These are phyloP conservation scores for Plasmodium cynomolgi DNA, from an alignment of 169 alveolate genomes.

Conservation along the genomic window DNA sequence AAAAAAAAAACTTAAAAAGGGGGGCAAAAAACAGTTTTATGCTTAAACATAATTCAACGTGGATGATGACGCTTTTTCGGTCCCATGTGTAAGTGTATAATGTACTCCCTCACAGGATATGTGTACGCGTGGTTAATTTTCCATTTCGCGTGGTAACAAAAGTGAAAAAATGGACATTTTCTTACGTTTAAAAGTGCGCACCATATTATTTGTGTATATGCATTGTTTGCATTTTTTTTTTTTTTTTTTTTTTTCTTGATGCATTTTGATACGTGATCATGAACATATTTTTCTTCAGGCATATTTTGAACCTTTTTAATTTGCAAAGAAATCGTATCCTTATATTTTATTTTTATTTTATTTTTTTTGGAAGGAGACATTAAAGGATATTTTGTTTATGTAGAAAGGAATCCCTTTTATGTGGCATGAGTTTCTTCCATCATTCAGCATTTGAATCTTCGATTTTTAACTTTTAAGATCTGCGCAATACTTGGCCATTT, in stretches of 20 bases:
- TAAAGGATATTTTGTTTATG: neutral
- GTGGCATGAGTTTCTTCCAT: neutral
- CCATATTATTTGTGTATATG: neutral
- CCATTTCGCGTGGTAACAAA: neutral
- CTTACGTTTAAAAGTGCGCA: neutral
- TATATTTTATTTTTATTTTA: neutral
- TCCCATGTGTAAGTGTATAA: neutral
- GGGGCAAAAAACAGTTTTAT: neutral
- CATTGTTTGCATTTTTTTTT: neutral
- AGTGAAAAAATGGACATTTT: neutral
- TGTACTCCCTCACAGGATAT: neutral
- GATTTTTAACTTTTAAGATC: neutral
- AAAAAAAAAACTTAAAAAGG: neutral
- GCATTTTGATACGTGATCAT: neutral
- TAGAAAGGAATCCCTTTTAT: neutral
- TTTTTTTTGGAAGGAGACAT: neutral
- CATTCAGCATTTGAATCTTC: neutral
- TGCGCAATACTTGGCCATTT: neutral
- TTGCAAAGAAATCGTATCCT: neutral
- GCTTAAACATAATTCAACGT: neutral
- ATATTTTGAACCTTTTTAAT: neutral
- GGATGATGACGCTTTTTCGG: neutral
- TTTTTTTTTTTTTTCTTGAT: conserved; percentile 1
- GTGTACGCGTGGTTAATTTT: neutral
- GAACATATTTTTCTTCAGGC: neutral